These are phyloP conservation scores for Pythium brachiatum DNA, from an alignment of 352 stramenopile genomes.

Conservation along the genomic window DNA sequence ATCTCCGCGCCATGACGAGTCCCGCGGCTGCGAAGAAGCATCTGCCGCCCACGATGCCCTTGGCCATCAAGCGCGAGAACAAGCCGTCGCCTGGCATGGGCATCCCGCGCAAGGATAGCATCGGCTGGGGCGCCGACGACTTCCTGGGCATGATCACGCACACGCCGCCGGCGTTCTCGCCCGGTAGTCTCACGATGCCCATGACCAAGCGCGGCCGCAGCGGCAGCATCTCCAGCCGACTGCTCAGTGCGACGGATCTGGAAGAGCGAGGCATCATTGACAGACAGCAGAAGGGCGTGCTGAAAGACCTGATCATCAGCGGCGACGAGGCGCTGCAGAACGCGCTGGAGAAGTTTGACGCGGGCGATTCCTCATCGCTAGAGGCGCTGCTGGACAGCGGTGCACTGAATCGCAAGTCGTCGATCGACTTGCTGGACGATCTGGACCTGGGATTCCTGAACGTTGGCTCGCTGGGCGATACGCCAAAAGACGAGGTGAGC, in stretches of 20 bases:
- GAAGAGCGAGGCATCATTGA: constrained; percentile 90
- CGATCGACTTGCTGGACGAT: constrained; percentile 83
- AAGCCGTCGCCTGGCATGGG: constrained; percentile 36
- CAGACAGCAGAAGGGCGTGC: constrained; percentile 86
- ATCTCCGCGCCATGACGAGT: constrained; percentile 18
- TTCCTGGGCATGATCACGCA: constrained; percentile 88
- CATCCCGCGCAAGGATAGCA: constrained; percentile 72
- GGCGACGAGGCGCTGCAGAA: constrained; percentile 88
- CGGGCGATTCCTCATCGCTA: constrained; percentile 79
- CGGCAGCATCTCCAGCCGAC: constrained; percentile 79
- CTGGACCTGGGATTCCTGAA: constrained; percentile 87
- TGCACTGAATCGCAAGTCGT: constrained; percentile 80
- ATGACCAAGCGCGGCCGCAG: constrained; percentile 85
- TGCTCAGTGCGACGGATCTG: constrained; percentile 87
- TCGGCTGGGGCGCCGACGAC: constrained; percentile 82
- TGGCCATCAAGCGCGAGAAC: constrained; percentile 73
- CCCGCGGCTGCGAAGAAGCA: constrained; percentile 39
- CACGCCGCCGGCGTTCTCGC: constrained; percentile 89
- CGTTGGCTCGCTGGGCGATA: constrained; percentile 79
- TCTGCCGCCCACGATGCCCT: constrained; percentile 60
- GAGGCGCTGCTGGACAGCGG: constrained; percentile 84
- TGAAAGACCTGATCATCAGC: constrained; percentile 92
- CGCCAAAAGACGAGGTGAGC: constrained; percentile 74
- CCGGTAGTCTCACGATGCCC: constrained; percentile 84
- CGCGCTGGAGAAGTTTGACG: constrained; percentile 88